Percentiles rank a stretch among this genome's conserved stretches.
phyloP scores from a whole-genome alignment of 768 basidiomycete species.

The Naganishia kalamii region DNA sequence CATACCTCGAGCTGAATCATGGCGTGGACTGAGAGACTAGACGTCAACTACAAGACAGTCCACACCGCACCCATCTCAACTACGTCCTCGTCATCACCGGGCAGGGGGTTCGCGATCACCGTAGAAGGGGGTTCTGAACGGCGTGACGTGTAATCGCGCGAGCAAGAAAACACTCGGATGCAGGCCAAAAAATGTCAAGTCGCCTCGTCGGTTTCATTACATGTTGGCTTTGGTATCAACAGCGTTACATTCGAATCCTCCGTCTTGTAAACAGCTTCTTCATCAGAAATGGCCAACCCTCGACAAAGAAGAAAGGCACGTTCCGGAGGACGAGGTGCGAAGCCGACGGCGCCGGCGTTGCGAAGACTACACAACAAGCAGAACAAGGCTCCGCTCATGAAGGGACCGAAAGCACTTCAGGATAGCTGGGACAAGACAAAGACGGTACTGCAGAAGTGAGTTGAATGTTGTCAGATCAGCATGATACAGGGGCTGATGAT shows the following conservation, averaged over 20 bases:
- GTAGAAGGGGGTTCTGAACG: too few species aligned
- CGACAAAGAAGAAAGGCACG: constrained; percentile 81
- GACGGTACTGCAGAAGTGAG: constrained; percentile 88
- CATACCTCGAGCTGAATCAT: constrained; percentile 23
- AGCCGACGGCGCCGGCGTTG: constrained; percentile 53
- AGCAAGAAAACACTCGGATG: too few species aligned
- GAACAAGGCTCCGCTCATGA: constrained; percentile 67
- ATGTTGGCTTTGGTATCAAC: too few species aligned
- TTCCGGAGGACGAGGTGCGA: constrained; percentile 68
- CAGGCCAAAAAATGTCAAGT: too few species aligned
- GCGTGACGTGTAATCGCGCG: too few species aligned
- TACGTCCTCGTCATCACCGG: too few species aligned
- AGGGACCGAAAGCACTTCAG: constrained; percentile 72
- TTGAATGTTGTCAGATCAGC: too few species aligned
- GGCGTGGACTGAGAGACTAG: neutral
- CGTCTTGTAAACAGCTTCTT: neutral
- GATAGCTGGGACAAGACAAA: constrained; percentile 80
- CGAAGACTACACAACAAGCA: constrained; percentile 64
- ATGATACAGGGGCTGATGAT: neutral
- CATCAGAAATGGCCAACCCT: constrained; percentile 73
- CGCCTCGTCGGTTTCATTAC: too few species aligned
- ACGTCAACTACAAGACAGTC: too few species aligned
- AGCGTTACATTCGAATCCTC: too few species aligned
- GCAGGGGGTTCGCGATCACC: too few species aligned
- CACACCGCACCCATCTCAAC: too few species aligned